Base-by-base conservation (phyloP, 2,329 filamentous ascomycete species). In the Aspergillus pseudotamarii region DNA sequence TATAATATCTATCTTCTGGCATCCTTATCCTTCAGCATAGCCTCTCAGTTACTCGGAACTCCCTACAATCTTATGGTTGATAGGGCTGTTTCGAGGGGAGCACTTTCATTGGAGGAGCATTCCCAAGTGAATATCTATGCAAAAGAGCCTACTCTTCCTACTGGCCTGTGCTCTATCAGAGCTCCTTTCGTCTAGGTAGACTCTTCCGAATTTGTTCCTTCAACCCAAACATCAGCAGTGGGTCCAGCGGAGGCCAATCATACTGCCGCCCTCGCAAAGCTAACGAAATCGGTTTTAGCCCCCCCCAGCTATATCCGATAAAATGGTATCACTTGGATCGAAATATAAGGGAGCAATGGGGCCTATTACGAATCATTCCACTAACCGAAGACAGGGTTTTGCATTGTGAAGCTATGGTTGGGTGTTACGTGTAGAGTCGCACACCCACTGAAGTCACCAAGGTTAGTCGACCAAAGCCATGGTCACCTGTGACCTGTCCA, bases 91-190 rank as follows among this genome's bases (percentile, higher is more conserved):
- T 21, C 2, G 41, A 12, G 41, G 41, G 3, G 19, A 10, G 26
- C 46, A 50, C 19, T 30, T 19, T 64, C 41, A 62, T 34, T 66
- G 64, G 64, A 21, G 3, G 53, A 63, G 56, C 64, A 66, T 63
- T 62, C 28, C 5, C 28, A 30, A 9, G 59, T 4, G 48, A 23
- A 26, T 66, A 36, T 26, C 62, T 48, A 34, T 5, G 12, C 3
- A 6, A 58, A 34, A 9, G 12, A 59, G 62, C 45, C 30, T 59
- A 64, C 59, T n/a, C 57, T 38, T 9, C 6, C 1, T 28, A 14
- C 6, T 48, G 38, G 38, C n/a, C 38, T 43, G 38, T 43, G 38
- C 38, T 41, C 38, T 4, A 34, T 34, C 10, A 30, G 30, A 30
- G 30, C 2, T 8, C 38, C 16, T 9, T 8, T 19, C 2, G 8